These are phyloP conservation scores for Penicillium sp. DNA, from an alignment of 2,329 filamentous ascomycete species.

Conservation along the genomic window DNA sequence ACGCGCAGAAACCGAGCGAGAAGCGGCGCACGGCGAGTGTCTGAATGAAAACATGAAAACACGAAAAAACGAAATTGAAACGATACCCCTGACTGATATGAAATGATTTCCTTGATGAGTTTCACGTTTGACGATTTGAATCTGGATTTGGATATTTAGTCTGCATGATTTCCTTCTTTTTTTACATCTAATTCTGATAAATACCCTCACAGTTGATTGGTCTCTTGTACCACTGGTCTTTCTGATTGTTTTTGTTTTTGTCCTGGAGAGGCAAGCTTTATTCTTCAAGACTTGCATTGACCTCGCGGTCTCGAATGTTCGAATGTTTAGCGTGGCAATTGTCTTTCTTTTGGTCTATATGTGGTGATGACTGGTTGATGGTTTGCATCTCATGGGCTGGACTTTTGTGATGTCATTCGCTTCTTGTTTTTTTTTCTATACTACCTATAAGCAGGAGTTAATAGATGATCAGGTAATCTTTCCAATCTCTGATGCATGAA, in stretches of 20 bases:
- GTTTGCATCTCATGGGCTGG: slow-evolving; percentile 19
- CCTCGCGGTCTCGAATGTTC: slow-evolving; percentile 23
- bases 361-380: slow-evolving; percentile 5
- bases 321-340: slow-evolving; percentile 11
- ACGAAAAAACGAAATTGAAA: slow-evolving; percentile 19
- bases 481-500: not conserved
- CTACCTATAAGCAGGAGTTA: slow-evolving; percentile 22
- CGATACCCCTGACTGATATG: slow-evolving; percentile 9
- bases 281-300: slow-evolving; percentile 28
- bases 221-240: not conserved
- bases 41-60: slow-evolving; percentile 28
- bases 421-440: slow-evolving; percentile 10
- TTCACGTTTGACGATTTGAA: slow-evolving; percentile 14
- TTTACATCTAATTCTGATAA: not conserved
- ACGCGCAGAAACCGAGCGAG: slow-evolving; percentile 77
- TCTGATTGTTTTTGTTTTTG: slow-evolving; percentile 1
- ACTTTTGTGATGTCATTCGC: slow-evolving; percentile 15
- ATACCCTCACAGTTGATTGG: slow-evolving; percentile 18
- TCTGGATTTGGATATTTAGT: slow-evolving; percentile 20
- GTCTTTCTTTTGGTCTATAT: not conserved
- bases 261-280: slow-evolving; percentile 12
- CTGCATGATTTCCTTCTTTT: slow-evolving; percentile 13
- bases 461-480: slow-evolving; percentile 14
- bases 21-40: slow-evolving; percentile 54
- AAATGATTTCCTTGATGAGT: slow-evolving; percentile 15